A percentile compares a stretch with the other conserved stretches of the same genome.
Evolutionary conservation across 1,284 basidiomycete genomes (phyloP).

Genomic region (Pyrrhoderma lamaoense): DNA sequence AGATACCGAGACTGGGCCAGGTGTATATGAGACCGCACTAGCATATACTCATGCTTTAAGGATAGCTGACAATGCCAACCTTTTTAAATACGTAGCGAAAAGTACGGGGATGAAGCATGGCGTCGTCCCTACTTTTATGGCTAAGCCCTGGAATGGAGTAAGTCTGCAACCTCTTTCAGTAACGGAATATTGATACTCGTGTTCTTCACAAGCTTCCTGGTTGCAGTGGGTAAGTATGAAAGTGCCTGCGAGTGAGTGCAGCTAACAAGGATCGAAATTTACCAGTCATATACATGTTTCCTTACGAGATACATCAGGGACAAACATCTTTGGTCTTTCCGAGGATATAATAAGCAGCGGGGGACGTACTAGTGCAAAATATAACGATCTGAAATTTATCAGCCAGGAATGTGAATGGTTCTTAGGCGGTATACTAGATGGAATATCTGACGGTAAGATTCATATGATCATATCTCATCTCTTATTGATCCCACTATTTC

Average conservation of each 20-base stretch:
- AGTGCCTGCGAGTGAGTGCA: too few relatives aligned
- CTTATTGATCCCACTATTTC: background rate
- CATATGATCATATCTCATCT: background rate
- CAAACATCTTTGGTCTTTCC: conserved; percentile 73
- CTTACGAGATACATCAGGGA: conserved; percentile 60
- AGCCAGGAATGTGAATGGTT: conserved; percentile 88
- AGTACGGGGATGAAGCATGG: conserved; percentile 86
- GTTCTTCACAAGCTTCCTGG: conserved; percentile 63
- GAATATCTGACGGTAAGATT: conserved; percentile 74
- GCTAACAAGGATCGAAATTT: background rate
- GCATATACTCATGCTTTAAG: conserved; percentile 78
- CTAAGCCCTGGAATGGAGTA: conserved; percentile 90
- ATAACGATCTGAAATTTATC: conserved; percentile 77
- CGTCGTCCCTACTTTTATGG: conserved; percentile 95
- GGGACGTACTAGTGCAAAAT: conserved; percentile 59
- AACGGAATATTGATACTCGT: background rate
- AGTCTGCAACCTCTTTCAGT: conserved; percentile 25
- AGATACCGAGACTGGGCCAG: conserved; percentile 96
- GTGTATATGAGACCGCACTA: conserved; percentile 90
- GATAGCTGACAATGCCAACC: conserved; percentile 91
- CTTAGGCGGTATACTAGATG: conserved; percentile 84
- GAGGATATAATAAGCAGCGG: conserved; percentile 55
- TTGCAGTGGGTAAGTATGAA: conserved; percentile 68
- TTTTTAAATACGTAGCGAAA: conserved; percentile 93
- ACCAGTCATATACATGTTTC: conserved; percentile 88